These are phyloP conservation scores for Saccharomycopsis crataegensis DNA, from an alignment of 1,139 yeast species.

Conservation along the genomic window DNA sequence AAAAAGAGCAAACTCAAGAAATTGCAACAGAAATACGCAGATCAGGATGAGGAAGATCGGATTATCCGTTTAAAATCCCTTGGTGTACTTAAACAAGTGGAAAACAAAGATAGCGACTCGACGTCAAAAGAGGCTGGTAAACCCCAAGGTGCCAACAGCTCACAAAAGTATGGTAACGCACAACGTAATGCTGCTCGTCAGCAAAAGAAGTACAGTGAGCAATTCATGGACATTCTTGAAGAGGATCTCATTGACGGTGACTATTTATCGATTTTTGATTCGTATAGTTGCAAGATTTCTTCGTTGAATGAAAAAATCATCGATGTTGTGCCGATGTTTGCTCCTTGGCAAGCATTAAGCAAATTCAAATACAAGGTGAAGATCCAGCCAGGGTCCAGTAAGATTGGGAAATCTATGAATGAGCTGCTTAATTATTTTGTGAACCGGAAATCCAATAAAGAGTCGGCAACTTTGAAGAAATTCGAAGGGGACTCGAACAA, in stretches of 20 bases:
- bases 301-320: conserved; percentile 35
- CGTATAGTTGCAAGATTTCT: conserved; percentile 30
- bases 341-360: conserved; percentile 79
- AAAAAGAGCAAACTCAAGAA: conserved; percentile 79
- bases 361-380: conserved; percentile 79
- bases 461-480: conserved; percentile 34
- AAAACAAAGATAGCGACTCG: conserved; percentile 33
- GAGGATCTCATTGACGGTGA: conserved; percentile 28
- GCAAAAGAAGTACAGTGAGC: conserved; percentile 28
- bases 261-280: conserved; percentile 24
- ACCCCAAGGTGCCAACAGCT: conserved; percentile 21
- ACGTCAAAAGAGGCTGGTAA: conserved; percentile 18
- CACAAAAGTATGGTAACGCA: conserved; percentile 24
- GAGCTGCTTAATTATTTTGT: conserved; percentile 59
- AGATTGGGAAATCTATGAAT: conserved; percentile 79
- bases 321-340: conserved; percentile 80
- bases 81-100: conserved; percentile 72
- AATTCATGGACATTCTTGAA: conserved; percentile 24
- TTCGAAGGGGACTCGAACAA: conserved; percentile 3
- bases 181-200: conserved; percentile 27
- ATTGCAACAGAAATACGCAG: conserved; percentile 74
- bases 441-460: conserved; percentile 41
- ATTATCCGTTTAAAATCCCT: conserved; percentile 64
- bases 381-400: conserved; percentile 77
- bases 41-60: conserved; percentile 89